These are phyloP conservation scores for Piromyces sp. DNA, from an alignment of 192 early-diverging fungal genomes.

Conservation along the genomic window DNA sequence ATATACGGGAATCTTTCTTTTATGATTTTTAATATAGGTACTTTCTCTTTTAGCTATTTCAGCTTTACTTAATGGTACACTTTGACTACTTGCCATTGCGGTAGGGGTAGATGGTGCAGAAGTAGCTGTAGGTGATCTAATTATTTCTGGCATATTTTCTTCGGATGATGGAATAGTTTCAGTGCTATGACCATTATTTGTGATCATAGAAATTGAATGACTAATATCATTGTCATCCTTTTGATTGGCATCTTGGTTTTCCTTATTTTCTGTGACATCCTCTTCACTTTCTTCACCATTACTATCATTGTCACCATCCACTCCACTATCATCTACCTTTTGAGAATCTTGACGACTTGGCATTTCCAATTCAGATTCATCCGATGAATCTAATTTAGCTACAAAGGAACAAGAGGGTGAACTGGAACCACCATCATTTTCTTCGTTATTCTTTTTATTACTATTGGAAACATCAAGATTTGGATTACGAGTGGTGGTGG, in stretches of 20 bases:
- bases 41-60: background rate
- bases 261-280: background rate
- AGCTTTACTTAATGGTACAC: background rate
- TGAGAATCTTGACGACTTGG: too few relatives aligned
- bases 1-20: background rate
- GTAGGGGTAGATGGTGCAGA: background rate
- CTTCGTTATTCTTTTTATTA: background rate
- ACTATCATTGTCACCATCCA: background rate
- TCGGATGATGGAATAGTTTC: too few relatives aligned
- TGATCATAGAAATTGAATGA: too few relatives aligned
- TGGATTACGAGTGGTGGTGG: too few relatives aligned
- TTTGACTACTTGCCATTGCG: background rate
- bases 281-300: background rate
- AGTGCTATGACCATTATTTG: background rate
- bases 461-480: background rate
- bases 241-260: background rate
- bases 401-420: too few relatives aligned
- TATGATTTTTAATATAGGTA: background rate
- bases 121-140: too few relatives aligned
- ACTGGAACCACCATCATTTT: background rate
- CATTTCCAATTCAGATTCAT: background rate
- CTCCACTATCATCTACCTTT: background rate
- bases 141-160: too few relatives aligned
- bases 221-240: background rate
- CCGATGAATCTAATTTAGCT: background rate